Conservation (phyloP, 331 rosid genomes). For the Erythrophleum ivorense region DNA sequence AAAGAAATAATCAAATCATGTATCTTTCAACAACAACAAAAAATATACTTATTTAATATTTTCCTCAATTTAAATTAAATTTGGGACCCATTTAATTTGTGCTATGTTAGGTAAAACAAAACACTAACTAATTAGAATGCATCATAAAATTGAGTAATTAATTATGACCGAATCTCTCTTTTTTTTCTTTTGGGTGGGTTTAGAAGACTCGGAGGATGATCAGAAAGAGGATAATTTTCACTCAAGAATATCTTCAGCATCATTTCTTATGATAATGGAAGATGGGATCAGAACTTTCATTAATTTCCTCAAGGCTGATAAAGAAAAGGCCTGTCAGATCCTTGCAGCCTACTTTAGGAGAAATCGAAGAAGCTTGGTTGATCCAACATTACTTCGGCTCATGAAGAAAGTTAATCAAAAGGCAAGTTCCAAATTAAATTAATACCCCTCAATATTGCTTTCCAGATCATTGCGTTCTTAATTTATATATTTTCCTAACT, state of each 20-base stretch:
- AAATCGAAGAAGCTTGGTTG: conserved; percentile 65
- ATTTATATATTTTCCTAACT: neutral
- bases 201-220: conserved; percentile 71
- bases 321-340: conserved; percentile 70
- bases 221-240: conserved; percentile 52
- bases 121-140: neutral
- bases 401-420: conserved; percentile 90
- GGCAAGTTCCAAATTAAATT: conserved; percentile 44
- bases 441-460: conserved; percentile 18
- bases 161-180: neutral
- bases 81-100: too few relatives aligned
- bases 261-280: conserved; percentile 87
- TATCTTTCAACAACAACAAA: too few relatives aligned
- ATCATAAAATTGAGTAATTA: neutral
- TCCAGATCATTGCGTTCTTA: conserved; percentile 12
- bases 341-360: conserved; percentile 70
- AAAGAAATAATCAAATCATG: too few relatives aligned
- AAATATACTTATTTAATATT: too few relatives aligned
- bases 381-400: conserved; percentile 83
- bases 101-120: neutral
- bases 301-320: conserved; percentile 90
- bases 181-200: neutral
- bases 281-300: conserved; percentile 94
- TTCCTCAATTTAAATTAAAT: too few relatives aligned
- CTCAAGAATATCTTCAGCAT: conserved; percentile 69